phyloP scores from a whole-genome alignment of 192 early-diverging fungal species.

The Coemansia umbellata region DNA sequence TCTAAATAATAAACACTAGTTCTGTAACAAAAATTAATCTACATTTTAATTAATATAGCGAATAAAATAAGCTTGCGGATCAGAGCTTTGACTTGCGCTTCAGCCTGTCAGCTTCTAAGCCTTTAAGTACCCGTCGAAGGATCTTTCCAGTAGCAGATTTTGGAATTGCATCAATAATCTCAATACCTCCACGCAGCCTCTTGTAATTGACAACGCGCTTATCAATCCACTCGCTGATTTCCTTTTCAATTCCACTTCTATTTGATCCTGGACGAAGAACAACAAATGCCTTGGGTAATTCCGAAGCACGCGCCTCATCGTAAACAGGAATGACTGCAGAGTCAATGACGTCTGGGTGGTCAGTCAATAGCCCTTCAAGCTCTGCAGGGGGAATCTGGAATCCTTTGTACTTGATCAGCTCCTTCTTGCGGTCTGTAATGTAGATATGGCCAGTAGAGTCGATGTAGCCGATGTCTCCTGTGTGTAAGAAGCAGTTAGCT shows the following conservation, averaged over 20 bases:
- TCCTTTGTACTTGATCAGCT: constrained; percentile 93
- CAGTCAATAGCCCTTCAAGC: constrained; percentile 71
- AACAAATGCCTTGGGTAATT: constrained; percentile 79
- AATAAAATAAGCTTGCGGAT: background rate
- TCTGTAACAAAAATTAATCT: too few species aligned
- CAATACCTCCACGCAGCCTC: constrained; percentile 74
- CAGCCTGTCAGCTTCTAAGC: constrained; percentile 15
- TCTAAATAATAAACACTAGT: too few species aligned
- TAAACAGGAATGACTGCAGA: constrained; percentile 65
- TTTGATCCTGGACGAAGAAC: constrained; percentile 54
- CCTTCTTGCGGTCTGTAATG: constrained; percentile 78
- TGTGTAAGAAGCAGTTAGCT: constrained; percentile 75
- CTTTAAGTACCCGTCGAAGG: constrained; percentile 63
- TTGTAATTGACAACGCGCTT: constrained; percentile 69
- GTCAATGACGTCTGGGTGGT: constrained; percentile 66
- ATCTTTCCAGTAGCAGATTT: constrained; percentile 82
- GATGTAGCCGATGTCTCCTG: constrained; percentile 76
- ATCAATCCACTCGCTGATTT: constrained; percentile 55
- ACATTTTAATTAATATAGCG: too few species aligned
- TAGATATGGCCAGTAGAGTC: constrained; percentile 60
- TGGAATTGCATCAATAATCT: constrained; percentile 67
- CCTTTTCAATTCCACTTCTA: constrained; percentile 32
- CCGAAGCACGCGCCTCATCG: constrained; percentile 57
- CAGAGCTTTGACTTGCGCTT: constrained; percentile 18
- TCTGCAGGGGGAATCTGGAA: constrained; percentile 85